Base-by-base conservation (phyloP, 495 filamentous ascomycete genomes). In the Lindgomyces ingoldianus region DNA sequence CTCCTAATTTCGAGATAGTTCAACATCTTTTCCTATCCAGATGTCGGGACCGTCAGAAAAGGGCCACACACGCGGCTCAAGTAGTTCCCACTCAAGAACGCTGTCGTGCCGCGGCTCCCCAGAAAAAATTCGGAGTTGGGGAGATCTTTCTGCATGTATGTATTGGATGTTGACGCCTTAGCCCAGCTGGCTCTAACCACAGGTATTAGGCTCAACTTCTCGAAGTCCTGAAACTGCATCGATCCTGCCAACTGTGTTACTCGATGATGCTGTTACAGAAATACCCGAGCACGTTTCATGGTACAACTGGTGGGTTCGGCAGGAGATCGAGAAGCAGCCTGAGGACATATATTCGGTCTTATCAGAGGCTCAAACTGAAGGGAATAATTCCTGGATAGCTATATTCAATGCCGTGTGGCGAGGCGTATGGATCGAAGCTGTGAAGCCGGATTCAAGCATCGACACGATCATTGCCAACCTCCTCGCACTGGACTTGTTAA, bases 281-380 rank as follows among this genome's bases (percentile, higher is more conserved):
- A 24, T 12, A 14, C 1, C 30, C 3, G 10, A 56, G 14, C 19
- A 56, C 24, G 30, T 22, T 9, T 16, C 11, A 19, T 56, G 68
- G 59, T 62, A 70, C 55, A 36, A 48, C 45, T 64, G 68, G 50
- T 70, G 68, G 68, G 45, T 70, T 25, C 53, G 54, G 24, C 39
- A 53, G 14, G 65, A 68, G 45, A 42, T 70, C 19, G 27, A 58
- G 19, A 24, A 24, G 27, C 59, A 64, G 30, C 64, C 68, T 16
- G 11, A 18, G 48, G 30, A 58, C 1, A 51, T 70, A 16, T 68
- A 65, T 36, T 62, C 33, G 11, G 49, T 56, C 16, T 36, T 70
- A 22, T 51, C 18, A 52, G 63, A 24, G n/a, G 36, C 30, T 25
- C 11, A 56, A 44, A 18, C n/a, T 9, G 18, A 42, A 22, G 10